These are phyloP conservation scores for Arctium lappa DNA, from an alignment of 129 eudicot species.

Conservation along the genomic window DNA sequence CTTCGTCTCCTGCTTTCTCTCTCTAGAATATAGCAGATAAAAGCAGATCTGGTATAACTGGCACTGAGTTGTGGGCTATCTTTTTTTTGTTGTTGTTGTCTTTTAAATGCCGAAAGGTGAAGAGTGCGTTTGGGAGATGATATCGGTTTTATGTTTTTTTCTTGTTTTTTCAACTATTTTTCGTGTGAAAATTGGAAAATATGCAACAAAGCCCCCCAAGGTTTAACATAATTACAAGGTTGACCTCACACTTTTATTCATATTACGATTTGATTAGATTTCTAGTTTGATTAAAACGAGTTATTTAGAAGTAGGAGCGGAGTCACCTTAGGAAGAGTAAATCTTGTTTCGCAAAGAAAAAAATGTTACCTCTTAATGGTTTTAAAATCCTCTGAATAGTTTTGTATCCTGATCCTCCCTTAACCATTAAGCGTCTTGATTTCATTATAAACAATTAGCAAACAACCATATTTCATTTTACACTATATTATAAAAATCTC, in stretches of 20 bases:
- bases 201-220: not conserved
- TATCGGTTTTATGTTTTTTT: conserved; percentile 5
- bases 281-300: no score
- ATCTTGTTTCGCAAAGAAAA: no score
- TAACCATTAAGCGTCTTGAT: no score
- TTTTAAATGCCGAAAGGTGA: conserved; percentile 33
- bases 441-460: no score
- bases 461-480: no score
- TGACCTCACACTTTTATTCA: not conserved
- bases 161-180: conserved; percentile 16
- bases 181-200: not conserved
- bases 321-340: not conserved
- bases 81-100: not conserved
- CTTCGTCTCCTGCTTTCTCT: conserved; percentile 7
- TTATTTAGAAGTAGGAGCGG: no score
- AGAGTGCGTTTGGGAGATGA: conserved; percentile 18
- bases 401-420: no score
- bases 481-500: no score
- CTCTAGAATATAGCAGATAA: conserved; percentile 5
- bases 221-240: not conserved
- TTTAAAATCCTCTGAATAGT: no score
- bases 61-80: conserved; percentile 12
- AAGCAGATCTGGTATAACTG: conserved; percentile 40
- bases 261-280: no score
- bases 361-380: no score